Evolutionary conservation across 2,329 filamentous ascomycete genomes (phyloP).

Genomic region (Alternaria consortialis): DNA sequence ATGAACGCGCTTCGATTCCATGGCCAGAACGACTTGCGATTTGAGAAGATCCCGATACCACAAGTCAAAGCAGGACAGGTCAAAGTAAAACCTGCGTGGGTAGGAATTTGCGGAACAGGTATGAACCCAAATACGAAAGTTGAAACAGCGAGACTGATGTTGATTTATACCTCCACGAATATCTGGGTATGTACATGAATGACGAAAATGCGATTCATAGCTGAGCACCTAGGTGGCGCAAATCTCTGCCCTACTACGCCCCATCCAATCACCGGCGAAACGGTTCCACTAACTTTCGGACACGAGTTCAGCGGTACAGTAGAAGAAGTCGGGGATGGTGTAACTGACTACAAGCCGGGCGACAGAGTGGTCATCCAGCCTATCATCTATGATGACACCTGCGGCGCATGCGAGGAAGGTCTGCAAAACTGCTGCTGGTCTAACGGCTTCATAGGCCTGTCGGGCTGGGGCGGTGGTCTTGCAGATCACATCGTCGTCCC

Average conservation of each 20-base stretch:
- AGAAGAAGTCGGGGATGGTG: slow-evolving; percentile 62
- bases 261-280: slow-evolving; percentile 64
- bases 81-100: slow-evolving; percentile 54
- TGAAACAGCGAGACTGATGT: slow-evolving; percentile 9
- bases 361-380: slow-evolving; percentile 61
- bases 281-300: slow-evolving; percentile 61
- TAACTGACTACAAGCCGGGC: slow-evolving; percentile 59
- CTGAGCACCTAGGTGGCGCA: slow-evolving; percentile 49
- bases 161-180: slow-evolving; percentile 57
- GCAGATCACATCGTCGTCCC: slow-evolving; percentile 63
- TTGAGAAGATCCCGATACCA: slow-evolving; percentile 55
- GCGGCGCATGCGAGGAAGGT: slow-evolving; percentile 61
- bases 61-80: slow-evolving; percentile 53
- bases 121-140: background rate
- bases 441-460: slow-evolving; percentile 63
- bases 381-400: slow-evolving; percentile 64
- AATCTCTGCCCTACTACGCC: slow-evolving; percentile 61
- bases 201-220: slow-evolving; percentile 1
- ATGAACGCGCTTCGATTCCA: slow-evolving; percentile 61
- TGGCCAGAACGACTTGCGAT: slow-evolving; percentile 55
- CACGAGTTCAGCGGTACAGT: slow-evolving; percentile 64
- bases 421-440: slow-evolving; percentile 64
- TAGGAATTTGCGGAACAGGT: slow-evolving; percentile 56
- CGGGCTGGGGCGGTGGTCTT: slow-evolving; percentile 62
- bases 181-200: slow-evolving; percentile 40